Evolutionary conservation across 2,329 filamentous ascomycete genomes (phyloP).

Genomic region (Sporothrix phasma): DNA sequence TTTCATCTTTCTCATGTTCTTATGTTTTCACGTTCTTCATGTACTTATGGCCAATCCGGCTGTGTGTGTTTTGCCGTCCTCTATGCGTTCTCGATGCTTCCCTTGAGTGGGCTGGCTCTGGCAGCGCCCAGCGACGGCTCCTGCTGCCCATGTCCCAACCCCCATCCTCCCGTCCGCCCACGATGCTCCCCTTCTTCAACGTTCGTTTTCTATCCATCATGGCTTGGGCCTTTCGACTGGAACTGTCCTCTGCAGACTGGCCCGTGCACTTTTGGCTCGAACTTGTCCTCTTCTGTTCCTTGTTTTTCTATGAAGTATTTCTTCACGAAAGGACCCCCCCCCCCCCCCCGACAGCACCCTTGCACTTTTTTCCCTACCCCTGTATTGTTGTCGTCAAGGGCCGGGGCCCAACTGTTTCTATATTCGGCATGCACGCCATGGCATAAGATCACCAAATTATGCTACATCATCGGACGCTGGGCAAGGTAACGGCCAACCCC

Average conservation of each 20-base stretch:
- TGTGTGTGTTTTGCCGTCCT: constrained; percentile 31
- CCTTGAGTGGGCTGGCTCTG: constrained; percentile 21
- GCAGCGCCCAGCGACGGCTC: neutral
- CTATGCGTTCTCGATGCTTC: constrained; percentile 31
- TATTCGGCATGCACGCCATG: constrained; percentile 41
- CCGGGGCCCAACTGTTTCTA: constrained; percentile 32
- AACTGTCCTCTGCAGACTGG: no score
- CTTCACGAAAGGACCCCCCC: neutral
- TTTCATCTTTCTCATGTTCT: constrained; percentile 39
- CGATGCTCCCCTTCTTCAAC: neutral
- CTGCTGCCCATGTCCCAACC: neutral
- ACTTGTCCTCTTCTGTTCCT: neutral
- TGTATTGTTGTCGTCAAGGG: neutral
- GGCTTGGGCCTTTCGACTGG: no score
- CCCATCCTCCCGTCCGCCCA: neutral
- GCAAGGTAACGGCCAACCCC: constrained; percentile 33
- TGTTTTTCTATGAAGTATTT: neutral
- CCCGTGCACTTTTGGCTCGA: no score
- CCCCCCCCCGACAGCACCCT: neutral
- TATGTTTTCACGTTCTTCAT: no score
- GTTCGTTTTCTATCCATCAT: neutral
- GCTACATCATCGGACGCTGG: constrained; percentile 38
- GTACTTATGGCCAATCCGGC: constrained; percentile 30
- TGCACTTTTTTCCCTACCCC: neutral
- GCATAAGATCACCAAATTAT: constrained; percentile 53